Evolutionary conservation across 257 asterid genomes (phyloP), one percentile per base, ranked within the genome.

Genomic region (Jasminum sambac): DNA sequence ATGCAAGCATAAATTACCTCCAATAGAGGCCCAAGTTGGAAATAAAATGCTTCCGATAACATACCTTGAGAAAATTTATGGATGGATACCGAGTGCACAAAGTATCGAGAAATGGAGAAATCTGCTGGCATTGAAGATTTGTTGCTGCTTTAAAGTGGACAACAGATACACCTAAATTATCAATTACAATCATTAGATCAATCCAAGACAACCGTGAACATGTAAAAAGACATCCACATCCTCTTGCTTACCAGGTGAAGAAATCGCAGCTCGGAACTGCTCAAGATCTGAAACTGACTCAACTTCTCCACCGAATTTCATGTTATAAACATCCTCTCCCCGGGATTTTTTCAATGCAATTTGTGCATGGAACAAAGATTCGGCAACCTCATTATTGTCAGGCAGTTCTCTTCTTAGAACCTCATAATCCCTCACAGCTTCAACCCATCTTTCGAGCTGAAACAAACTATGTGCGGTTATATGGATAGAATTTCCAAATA

Each of bases 401-500:
- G 99, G 97, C 23, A 82, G 92, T 60, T 88, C 88, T 74, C 71
- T 82, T 79, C 89, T 86, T 63, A 92, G 80, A 59, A 77, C 81
- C 78, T 87, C 97, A 21, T 95, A 95, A 73, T 95, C 98, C 73
- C 80, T 87, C 71, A 95, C 89, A 50, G 99, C 97, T 76, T 92
- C 96, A 30, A 63, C 84, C 98, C 97, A 92, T 43, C 82, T 74
- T 76, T 92, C 97, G 64, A 95, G 97, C 99, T 95, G 68, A 65
- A 83, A 70, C 66, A 61, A 68, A 46, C 41, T 19, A 59, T 38
- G 23, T 40, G 11, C 41, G 21, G 25, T 74, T 63, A 23, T 10
- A 68, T 41, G 21, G 7, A 21, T 21, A 5, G 12, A 55, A 19
- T 5, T 23, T 55, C 21, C n/a, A 55, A 55, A 55, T 55, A 19